A percentile compares a stretch with the other conserved stretches of the same genome.
Conservation (phyloP, 1,284 basidiomycete genomes). For the Erythrobasidium hasegawianum region DNA sequence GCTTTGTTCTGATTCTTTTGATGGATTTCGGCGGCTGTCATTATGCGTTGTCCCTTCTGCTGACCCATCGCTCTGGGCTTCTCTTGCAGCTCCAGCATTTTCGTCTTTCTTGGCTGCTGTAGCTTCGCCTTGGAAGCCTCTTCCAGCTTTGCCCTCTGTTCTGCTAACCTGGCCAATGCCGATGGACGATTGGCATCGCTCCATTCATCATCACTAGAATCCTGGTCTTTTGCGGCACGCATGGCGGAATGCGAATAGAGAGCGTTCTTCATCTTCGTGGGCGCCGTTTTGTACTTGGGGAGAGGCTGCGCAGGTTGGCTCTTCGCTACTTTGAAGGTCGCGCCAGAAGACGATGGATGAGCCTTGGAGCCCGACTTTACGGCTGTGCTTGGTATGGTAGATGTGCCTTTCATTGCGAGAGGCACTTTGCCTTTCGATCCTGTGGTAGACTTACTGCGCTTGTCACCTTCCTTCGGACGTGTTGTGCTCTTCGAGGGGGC, state of each 20-base stretch:
- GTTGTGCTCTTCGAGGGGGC: neutral
- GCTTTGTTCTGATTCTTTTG: constrained; percentile 60
- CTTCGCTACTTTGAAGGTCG: constrained; percentile 63
- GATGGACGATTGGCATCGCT: constrained; percentile 1
- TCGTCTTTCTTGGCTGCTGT: constrained; percentile 64
- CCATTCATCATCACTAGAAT: constrained; percentile 26
- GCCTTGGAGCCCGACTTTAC: neutral
- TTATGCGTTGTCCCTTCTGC: constrained; percentile 52
- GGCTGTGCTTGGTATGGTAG: too few species aligned
- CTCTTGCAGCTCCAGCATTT: constrained; percentile 59
- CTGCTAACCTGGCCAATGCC: constrained; percentile 7
- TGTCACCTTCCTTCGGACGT: neutral
- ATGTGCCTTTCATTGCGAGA: neutral
- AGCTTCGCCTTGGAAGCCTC: neutral
- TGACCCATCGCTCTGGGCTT: constrained; percentile 41
- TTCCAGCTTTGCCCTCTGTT: neutral
- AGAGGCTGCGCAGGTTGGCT: constrained; percentile 51
- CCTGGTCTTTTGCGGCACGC: constrained; percentile 20
- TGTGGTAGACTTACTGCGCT: neutral
- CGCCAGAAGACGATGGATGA: constrained; percentile 46
- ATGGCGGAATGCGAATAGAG: constrained; percentile 39
- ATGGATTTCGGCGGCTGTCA: constrained; percentile 55
- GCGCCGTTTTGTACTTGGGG: constrained; percentile 44
- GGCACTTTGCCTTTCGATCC: constrained; percentile 16
- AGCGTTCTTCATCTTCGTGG: constrained; percentile 27